Evolutionary conservation across 371 early-diverging fungal species (phyloP).

Genomic region (Mucor ambiguus): DNA sequence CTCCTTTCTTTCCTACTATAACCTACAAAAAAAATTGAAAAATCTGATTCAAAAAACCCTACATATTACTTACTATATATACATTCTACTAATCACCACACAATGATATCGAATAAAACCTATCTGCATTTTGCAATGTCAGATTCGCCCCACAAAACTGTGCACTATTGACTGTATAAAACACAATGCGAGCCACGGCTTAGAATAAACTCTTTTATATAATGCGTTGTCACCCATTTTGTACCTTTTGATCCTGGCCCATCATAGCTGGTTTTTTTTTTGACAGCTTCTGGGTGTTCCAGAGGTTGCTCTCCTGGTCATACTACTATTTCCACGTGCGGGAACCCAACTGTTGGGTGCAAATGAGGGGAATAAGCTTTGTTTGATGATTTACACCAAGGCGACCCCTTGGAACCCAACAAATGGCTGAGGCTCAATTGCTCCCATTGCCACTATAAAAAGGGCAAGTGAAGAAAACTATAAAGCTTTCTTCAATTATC

Average conservation of each 20-base stretch:
- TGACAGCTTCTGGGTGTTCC: background rate
- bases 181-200: too few relatives aligned
- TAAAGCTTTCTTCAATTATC: background rate
- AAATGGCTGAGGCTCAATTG: background rate
- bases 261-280: too few relatives aligned
- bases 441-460: background rate
- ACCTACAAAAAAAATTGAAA: background rate
- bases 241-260: too few relatives aligned
- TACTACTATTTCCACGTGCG: background rate
- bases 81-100: background rate
- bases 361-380: background rate
- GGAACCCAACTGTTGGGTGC: constrained; percentile 7
- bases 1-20: background rate
- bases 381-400: background rate
- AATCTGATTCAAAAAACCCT: background rate
- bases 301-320: background rate
- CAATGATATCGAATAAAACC: background rate
- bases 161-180: too few relatives aligned
- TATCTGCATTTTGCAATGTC: background rate
- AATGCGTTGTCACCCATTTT: background rate
- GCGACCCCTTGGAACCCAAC: constrained; percentile 4
- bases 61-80: background rate
- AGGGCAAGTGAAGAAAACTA: background rate
- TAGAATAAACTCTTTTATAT: background rate
- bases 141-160: background rate